phyloP scores from a whole-genome alignment of 1,139 yeast species.

The Chernovozyma aurita region DNA sequence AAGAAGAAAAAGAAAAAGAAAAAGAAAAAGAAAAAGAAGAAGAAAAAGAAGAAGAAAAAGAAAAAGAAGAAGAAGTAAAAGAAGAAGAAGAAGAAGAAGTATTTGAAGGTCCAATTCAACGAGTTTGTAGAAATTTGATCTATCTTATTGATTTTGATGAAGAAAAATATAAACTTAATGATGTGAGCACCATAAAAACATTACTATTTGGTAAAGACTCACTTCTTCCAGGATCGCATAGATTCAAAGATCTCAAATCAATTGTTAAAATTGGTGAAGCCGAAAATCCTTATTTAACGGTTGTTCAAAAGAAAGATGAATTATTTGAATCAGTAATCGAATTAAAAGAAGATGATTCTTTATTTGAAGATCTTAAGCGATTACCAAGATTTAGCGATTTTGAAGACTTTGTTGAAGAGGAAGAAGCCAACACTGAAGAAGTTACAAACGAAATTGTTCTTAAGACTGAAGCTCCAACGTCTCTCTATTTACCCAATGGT shows the following conservation, averaged over 20 bases:
- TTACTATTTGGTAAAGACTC: slow-evolving; percentile 61
- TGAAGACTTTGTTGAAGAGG: slow-evolving; percentile 44
- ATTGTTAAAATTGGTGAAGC: slow-evolving; percentile 44
- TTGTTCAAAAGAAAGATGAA: slow-evolving; percentile 34
- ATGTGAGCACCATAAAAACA: slow-evolving; percentile 28
- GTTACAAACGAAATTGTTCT: slow-evolving; percentile 45
- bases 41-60: not conserved
- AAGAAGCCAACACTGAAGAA: slow-evolving; percentile 34
- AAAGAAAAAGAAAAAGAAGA: slow-evolving; percentile 4
- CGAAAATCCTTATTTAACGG: slow-evolving; percentile 38
- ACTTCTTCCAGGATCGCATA: slow-evolving; percentile 44
- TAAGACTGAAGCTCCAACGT: slow-evolving; percentile 69
- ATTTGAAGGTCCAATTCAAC: slow-evolving; percentile 64
- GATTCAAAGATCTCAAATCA: slow-evolving; percentile 53
- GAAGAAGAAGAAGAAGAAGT: slow-evolving; percentile 20
- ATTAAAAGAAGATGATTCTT: slow-evolving; percentile 33
- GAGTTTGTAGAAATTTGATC: slow-evolving; percentile 48
- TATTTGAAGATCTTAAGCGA: slow-evolving; percentile 48
- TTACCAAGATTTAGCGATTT: slow-evolving; percentile 66
- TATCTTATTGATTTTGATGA: slow-evolving; percentile 43
- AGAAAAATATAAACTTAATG: slow-evolving; percentile 16
- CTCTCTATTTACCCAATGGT: slow-evolving; percentile 69
- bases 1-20: slow-evolving; percentile 1
- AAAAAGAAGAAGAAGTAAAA: no score
- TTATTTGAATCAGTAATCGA: slow-evolving; percentile 31